Evolutionary conservation across 306 rosid species (phyloP), one percentile per base, ranked within the genome.

Genomic region (Cajanus cajan): DNA sequence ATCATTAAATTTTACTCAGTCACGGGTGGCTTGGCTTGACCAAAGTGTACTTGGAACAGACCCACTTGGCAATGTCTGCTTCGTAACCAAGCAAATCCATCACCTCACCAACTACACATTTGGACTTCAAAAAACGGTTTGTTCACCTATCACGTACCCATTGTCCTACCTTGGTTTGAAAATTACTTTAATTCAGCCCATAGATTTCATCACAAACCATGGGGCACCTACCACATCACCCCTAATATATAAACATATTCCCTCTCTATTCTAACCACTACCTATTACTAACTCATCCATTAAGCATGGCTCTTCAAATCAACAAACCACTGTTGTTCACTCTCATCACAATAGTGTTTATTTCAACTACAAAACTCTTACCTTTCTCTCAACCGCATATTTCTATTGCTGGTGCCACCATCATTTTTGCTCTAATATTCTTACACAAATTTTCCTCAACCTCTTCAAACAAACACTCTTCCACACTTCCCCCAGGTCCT

Each of bases 401-500:
- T 39, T 45, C 61, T 0, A n/a, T 78, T 68, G 73, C 65, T 25
- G 9, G 4, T 37, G 79, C 77, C 44, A 59, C 81, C 45, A 55
- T 64, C 28, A 19, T 73, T 37, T 78, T 51, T 52, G 43, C 70
- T 4, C 15, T 87, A 34, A 41, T 28, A 28, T 28, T 83, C 71
- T 21, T 71, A 45, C 66, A 64, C 84, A 40, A 74, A 19, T 66
- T 76, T 9, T 83, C 66, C 55, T 66, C 16, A 64, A 18, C 48
- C 44, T 64, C 47, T 36, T 45, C 52, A 22, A 86, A 18, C 2
- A 63, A 58, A 14, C 15, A 48, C 2, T 50, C 78, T 44, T 13
- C 82, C 50, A 76, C 62, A 13, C 83, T 82, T 8, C 96, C 95
- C 37, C 98, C 98, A 0, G 90, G 95, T 2, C 97, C 98, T 64